A percentile compares a stretch with the other conserved stretches of the same genome.
Conservation (phyloP, 768 basidiomycete species). For the Phaeolepiota aurea region DNA sequence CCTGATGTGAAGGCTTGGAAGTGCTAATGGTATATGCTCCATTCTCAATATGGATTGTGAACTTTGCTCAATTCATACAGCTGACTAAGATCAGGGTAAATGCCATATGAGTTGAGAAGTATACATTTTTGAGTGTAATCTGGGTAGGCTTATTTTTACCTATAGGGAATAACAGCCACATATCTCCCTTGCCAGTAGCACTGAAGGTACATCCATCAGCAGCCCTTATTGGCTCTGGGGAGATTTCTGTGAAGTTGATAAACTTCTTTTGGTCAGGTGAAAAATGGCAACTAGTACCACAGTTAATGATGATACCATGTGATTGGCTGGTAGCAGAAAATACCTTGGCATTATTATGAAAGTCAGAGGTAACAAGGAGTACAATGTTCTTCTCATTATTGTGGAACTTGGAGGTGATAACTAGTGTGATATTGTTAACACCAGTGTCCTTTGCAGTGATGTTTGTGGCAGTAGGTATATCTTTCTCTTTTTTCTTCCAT, state of each 20-base stretch:
- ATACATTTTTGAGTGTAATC: slow-evolving; percentile 13
- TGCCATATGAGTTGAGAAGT: slow-evolving; percentile 17
- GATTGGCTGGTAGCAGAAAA: not conserved
- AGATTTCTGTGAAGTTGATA: slow-evolving; percentile 12
- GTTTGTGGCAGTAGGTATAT: slow-evolving; percentile 6
- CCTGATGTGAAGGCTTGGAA: slow-evolving; percentile 3
- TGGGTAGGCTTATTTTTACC: slow-evolving; percentile 11
- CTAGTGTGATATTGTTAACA: slow-evolving; percentile 2
- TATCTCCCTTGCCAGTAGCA: slow-evolving; percentile 18
- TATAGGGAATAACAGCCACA: slow-evolving; percentile 16
- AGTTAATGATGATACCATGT: slow-evolving; percentile 15
- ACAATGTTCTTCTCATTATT: not conserved
- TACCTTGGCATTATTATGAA: not conserved
- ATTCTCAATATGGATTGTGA: slow-evolving; percentile 8
- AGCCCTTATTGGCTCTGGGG: slow-evolving; percentile 13
- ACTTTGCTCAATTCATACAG: slow-evolving; percentile 11
- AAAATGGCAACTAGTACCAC: slow-evolving; percentile 24
- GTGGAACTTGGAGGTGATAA: slow-evolving; percentile 4
- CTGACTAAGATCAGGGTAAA: slow-evolving; percentile 19
- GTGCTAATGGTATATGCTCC: slow-evolving; percentile 7
- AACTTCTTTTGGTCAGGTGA: slow-evolving; percentile 18
- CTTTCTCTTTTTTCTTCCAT: slow-evolving; percentile 13
- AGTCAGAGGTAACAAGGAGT: slow-evolving; percentile 7
- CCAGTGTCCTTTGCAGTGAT: slow-evolving; percentile 7
- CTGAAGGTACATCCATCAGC: slow-evolving; percentile 19